Conservation (phyloP, 2,329 filamentous ascomycete species). For the Fusarium sp. region DNA sequence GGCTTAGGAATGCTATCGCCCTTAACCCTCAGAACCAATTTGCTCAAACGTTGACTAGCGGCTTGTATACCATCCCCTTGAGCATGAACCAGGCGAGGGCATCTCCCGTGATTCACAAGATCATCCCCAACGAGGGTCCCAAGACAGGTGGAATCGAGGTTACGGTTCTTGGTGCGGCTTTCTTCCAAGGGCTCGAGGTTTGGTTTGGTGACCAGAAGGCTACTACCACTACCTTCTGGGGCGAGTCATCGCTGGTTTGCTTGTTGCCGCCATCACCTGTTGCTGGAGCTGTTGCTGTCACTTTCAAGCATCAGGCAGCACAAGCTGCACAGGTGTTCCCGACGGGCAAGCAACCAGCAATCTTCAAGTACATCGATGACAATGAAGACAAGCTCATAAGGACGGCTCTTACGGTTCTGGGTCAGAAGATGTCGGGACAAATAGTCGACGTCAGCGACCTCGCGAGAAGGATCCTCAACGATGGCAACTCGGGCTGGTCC, state of each 20-base stretch:
- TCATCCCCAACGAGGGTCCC: slow-evolving; percentile 83
- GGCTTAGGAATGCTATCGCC: slow-evolving; percentile 57
- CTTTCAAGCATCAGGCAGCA: slow-evolving; percentile 65
- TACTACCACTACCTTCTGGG: slow-evolving; percentile 80
- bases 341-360: slow-evolving; percentile 54
- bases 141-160: slow-evolving; percentile 86
- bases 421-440: slow-evolving; percentile 69
- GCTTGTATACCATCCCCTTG: slow-evolving; percentile 60
- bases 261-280: slow-evolving; percentile 74
- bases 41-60: slow-evolving; percentile 56
- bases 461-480: slow-evolving; percentile 65
- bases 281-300: slow-evolving; percentile 73
- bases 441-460: slow-evolving; percentile 68
- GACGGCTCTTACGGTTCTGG: slow-evolving; percentile 69
- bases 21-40: slow-evolving; percentile 55
- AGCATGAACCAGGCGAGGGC: slow-evolving; percentile 57
- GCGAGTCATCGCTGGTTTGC: slow-evolving; percentile 79
- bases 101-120: slow-evolving; percentile 74
- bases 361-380: slow-evolving; percentile 78
- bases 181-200: slow-evolving; percentile 78
- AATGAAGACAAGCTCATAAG: slow-evolving; percentile 73
- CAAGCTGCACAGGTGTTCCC: slow-evolving; percentile 49
- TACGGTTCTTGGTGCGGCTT: slow-evolving; percentile 80
- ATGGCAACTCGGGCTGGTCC: slow-evolving; percentile 59
- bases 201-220: slow-evolving; percentile 76